These are phyloP conservation scores for Arthroderma uncinatum DNA, from an alignment of 2,329 filamentous ascomycete genomes.

Conservation along the genomic window DNA sequence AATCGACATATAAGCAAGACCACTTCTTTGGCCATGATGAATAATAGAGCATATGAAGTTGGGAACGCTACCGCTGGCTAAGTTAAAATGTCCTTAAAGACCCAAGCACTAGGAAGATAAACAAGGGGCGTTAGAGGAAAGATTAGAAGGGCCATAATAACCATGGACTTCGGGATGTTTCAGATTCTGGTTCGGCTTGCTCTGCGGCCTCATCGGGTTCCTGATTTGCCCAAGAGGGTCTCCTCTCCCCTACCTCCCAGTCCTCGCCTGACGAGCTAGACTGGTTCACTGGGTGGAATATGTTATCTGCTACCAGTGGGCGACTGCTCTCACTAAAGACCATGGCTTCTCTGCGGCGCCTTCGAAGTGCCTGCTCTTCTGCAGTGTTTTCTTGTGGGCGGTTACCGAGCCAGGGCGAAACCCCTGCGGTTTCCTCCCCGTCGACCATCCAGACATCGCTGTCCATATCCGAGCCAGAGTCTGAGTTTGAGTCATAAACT, in stretches of 20 bases:
- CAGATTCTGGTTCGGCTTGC: not conserved
- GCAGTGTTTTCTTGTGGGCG: slow-evolving; percentile 25
- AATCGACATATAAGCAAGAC: too few relatives aligned
- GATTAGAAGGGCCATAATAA: slow-evolving; percentile 2
- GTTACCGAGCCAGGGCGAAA: slow-evolving; percentile 25
- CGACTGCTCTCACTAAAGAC: slow-evolving; percentile 78
- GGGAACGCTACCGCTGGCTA: too few relatives aligned
- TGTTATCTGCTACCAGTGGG: slow-evolving; percentile 62
- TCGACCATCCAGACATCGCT: slow-evolving; percentile 42
- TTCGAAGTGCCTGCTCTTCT: slow-evolving; percentile 57
- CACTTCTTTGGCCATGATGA: too few relatives aligned
- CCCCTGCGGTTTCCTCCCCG: slow-evolving; percentile 42
- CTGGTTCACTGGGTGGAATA: slow-evolving; percentile 51
- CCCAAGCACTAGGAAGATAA: not conserved
- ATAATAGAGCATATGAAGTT: too few relatives aligned
- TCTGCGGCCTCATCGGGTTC: not conserved
- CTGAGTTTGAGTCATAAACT: not conserved
- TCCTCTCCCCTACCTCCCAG: not conserved
- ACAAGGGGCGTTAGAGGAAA: not conserved
- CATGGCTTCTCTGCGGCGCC: slow-evolving; percentile 76
- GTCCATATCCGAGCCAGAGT: slow-evolving; percentile 39
- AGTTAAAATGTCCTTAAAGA: too few relatives aligned
- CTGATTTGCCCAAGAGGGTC: not conserved
- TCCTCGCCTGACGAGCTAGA: not conserved
- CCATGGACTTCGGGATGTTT: not conserved